Conservation (phyloP, 2,329 filamentous ascomycete species). For the Fusarium burgessii region DNA sequence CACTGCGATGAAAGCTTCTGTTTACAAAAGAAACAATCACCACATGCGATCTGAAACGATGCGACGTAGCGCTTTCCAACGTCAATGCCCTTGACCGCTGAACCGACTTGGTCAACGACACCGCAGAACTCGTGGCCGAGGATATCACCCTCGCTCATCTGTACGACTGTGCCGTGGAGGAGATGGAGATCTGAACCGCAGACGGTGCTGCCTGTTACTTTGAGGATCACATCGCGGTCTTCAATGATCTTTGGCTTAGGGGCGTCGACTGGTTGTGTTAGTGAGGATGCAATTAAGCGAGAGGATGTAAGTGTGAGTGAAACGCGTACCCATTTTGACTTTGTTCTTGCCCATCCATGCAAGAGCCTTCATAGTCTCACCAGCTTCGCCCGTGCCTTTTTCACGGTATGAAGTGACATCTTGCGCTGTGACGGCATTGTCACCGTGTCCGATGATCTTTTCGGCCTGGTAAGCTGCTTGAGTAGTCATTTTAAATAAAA, state of each 20-base stretch:
- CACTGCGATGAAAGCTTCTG: conserved; percentile 84
- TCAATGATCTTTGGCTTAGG: conserved; percentile 80
- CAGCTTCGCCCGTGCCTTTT: conserved; percentile 60
- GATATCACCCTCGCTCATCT: conserved; percentile 74
- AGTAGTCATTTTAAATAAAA: conserved; percentile 46
- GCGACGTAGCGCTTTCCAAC: conserved; percentile 80
- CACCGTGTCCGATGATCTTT: conserved; percentile 74
- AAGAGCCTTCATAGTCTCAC: conserved; percentile 81
- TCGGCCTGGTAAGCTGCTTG: conserved; percentile 77
- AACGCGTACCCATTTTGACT: conserved; percentile 71
- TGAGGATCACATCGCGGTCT: conserved; percentile 81
- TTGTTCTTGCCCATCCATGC: conserved; percentile 86
- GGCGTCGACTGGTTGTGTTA: conserved; percentile 62
- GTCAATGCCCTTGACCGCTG: conserved; percentile 64
- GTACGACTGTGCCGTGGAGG: conserved; percentile 66
- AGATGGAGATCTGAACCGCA: conserved; percentile 71
- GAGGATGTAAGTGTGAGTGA: neutral
- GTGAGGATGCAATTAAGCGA: neutral
- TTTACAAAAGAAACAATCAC: conserved; percentile 80
- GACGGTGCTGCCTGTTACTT: conserved; percentile 74
- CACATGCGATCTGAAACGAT: conserved; percentile 85
- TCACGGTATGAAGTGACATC: conserved; percentile 72
- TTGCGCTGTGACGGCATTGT: conserved; percentile 73
- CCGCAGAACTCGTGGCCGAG: conserved; percentile 73
- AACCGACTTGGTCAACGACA: conserved; percentile 67